phyloP scores from a whole-genome alignment of 2,329 filamentous ascomycete species.

The Fusarium succisae region DNA sequence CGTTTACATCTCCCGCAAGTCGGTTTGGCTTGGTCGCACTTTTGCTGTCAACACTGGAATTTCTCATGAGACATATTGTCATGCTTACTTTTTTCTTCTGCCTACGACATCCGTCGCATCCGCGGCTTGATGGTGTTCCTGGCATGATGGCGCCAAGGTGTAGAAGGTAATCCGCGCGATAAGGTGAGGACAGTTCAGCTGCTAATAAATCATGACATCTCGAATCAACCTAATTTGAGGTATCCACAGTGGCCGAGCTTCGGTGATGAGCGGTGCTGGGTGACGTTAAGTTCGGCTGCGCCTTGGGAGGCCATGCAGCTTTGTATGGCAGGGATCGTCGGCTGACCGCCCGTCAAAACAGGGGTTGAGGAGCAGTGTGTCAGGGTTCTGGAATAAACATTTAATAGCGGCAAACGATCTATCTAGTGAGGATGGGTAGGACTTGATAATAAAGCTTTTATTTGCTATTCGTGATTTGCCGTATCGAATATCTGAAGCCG shows the following conservation, averaged over 20 bases:
- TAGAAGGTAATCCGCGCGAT: neutral
- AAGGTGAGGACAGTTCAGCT: neutral
- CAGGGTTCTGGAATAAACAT: neutral
- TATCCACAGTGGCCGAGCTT: neutral
- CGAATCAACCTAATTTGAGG: neutral
- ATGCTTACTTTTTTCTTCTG: slow-evolving; percentile 33
- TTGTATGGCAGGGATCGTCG: neutral
- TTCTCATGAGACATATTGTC: neutral
- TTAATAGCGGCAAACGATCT: neutral
- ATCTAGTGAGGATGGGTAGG: accelerated
- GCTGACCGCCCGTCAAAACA: neutral
- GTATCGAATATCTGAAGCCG: neutral
- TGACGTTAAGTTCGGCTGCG: neutral
- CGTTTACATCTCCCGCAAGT: slow-evolving; percentile 33
- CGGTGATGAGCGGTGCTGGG: neutral
- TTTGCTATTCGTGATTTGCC: neutral
- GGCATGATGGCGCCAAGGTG: slow-evolving; percentile 3
- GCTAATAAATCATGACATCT: neutral
- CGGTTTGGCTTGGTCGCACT: slow-evolving; percentile 29
- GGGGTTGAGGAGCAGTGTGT: neutral
- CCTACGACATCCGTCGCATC: slow-evolving; percentile 27
- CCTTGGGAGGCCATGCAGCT: neutral
- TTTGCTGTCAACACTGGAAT: neutral
- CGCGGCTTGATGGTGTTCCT: slow-evolving; percentile 25
- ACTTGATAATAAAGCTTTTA: accelerated